A percentile compares a stretch with the other conserved stretches of the same genome.
These are phyloP conservation scores for Gracilaria gracilis DNA, from an alignment of 23 red algal genomes.

Conservation along the genomic window DNA sequence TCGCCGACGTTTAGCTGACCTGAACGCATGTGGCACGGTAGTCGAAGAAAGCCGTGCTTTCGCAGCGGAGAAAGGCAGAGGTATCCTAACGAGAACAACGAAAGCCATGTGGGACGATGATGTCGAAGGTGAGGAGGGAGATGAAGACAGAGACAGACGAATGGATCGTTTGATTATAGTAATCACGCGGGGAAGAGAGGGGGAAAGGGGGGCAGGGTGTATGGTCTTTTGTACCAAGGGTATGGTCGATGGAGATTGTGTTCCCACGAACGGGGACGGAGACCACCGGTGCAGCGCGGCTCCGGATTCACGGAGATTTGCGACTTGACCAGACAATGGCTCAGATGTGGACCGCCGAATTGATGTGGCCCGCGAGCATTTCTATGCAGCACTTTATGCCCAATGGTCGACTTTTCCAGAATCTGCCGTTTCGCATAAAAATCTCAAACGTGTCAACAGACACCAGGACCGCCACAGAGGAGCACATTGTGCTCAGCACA, in stretches of 20 bases:
- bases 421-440: not conserved
- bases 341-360: not conserved
- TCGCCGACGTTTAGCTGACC: not conserved
- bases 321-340: not conserved
- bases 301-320: conserved; percentile 2
- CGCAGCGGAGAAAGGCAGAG: not conserved
- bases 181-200: too few species aligned
- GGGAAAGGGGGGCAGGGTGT: too few species aligned
- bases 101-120: not conserved
- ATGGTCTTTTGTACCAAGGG: not conserved
- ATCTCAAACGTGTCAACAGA: conserved; percentile 19
- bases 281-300: not conserved
- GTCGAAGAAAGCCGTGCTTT: not conserved
- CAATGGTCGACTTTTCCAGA: not conserved
- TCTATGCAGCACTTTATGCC: not conserved
- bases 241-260: not conserved
- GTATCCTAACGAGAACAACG: not conserved
- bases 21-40: not conserved
- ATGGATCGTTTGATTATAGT: too few species aligned
- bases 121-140: not conserved
- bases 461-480: too few species aligned
- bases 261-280: not conserved
- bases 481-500: too few species aligned
- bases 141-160: not conserved
- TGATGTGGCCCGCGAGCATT: not conserved